Base-by-base conservation (phyloP, 331 rosid genomes). In the Dryas integrifolia region DNA sequence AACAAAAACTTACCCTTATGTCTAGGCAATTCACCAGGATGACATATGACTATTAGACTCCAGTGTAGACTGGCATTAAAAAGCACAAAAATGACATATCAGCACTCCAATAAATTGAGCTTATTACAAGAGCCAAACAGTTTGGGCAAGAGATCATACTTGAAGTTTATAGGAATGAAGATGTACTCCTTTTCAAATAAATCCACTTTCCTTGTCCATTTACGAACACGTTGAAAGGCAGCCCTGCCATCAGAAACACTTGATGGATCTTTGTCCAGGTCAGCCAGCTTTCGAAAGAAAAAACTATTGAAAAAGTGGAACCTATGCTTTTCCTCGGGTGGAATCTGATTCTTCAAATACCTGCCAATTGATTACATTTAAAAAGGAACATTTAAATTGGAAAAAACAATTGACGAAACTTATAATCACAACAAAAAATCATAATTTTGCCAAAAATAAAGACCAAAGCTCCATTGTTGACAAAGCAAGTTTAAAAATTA, bases 161-260 rank as follows among this genome's bases (percentile, higher is more conserved):
- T 93, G 90, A 91, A 93, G 84, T 93, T 93, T 74, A 93, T 84
- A 58, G 98, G 98, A 83, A 93, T 91, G 85, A 93, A 93, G 86
- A 93, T 79, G 81, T 87, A 93, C 72, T 93, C 96, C 86, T 91
- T 93, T 75, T 80, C 87, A 80, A 93, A 93, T 69, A 93, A 85
- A 74, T 88, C 84, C 26, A 93, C 87, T 89, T 91, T 93, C 86
- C 98, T 84, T 0, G 98, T 93, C 98, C 98, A 93, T 82, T 93
- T 93, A 51, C 96, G 92, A 80, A 93, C 97, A 47, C 98, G 97
- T 43, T 87, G 84, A 85, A 93, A 93, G 70, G 98, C 96, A 77
- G 95, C 97, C 82, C 85, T 84, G 72, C 91, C 98, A 73, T 91
- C 97, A 59, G 95, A 84, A 80, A 89, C 90, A 81, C 94, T 87